These are phyloP conservation scores for Coelastrella sp. DNA, from an alignment of 139 green algal genomes.

Conservation along the genomic window DNA sequence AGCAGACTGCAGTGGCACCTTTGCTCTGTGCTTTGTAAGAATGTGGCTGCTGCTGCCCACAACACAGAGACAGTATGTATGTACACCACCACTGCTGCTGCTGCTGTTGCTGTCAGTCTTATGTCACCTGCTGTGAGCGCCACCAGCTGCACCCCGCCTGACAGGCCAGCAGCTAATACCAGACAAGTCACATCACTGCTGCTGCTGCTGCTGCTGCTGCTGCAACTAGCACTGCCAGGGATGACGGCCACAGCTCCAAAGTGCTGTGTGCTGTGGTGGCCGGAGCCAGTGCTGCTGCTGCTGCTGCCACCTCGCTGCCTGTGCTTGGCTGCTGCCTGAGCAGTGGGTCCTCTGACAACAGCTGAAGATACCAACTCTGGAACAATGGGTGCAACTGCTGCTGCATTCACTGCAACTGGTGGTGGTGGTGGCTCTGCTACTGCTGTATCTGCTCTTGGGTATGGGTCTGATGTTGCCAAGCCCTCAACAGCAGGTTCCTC, in stretches of 20 bases:
- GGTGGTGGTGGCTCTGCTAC: no score
- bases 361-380: neutral
- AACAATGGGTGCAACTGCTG: neutral
- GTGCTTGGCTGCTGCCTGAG: conserved; percentile 2
- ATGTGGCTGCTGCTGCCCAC: no score
- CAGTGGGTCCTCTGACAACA: neutral
- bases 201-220: conserved; percentile 21
- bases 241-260: conserved; percentile 4
- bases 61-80: neutral
- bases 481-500: no score
- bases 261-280: conserved; percentile 14
- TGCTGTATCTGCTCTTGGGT: no score
- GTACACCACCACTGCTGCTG: neutral
- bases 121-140: neutral
- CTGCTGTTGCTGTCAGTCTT: neutral
- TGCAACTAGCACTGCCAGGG: conserved; percentile 19
- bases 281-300: conserved; percentile 20
- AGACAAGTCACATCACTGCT: neutral
- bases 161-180: neutral
- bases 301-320: neutral
- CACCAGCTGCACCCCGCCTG: neutral
- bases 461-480: no score
- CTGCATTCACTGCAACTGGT: neutral
- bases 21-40: no score
- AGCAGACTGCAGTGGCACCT: no score